Percentiles rank a stretch among this genome's conserved stretches.
Conservation (phyloP, 768 basidiomycete genomes). For the Sistotremastrum niveocremeum region DNA sequence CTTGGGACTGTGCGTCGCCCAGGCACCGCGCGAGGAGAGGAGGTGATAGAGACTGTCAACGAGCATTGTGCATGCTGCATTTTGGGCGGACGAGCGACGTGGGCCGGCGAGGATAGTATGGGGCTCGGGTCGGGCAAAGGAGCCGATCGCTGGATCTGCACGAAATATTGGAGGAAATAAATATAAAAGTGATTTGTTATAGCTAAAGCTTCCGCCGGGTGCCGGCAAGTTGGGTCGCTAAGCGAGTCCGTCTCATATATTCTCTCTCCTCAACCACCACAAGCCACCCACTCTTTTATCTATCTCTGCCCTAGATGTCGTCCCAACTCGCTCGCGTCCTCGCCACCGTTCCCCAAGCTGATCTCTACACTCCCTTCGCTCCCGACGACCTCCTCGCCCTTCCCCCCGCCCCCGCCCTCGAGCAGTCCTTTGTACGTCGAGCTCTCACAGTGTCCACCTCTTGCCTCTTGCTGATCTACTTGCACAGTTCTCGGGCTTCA, state of each 20-base stretch:
- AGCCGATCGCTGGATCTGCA: too few relatives aligned
- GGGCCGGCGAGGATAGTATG: too few relatives aligned
- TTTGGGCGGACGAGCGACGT: too few relatives aligned
- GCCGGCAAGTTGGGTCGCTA: not conserved
- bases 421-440: constrained; percentile 3
- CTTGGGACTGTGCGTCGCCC: too few relatives aligned
- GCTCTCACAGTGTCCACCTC: not conserved
- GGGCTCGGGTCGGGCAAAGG: too few relatives aligned
- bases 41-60: too few relatives aligned
- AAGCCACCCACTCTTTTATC: not conserved
- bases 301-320: not conserved
- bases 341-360: not conserved
- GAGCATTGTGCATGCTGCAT: too few relatives aligned
- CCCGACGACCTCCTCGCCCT: not conserved
- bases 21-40: too few relatives aligned
- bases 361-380: not conserved
- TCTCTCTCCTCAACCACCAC: not conserved
- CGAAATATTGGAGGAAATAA: too few relatives aligned
- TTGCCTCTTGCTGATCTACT: not conserved
- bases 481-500: constrained; percentile 3
- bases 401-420: not conserved
- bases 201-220: not conserved
- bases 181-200: too few relatives aligned
- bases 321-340: not conserved
- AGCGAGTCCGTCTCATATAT: not conserved